Percentiles rank a stretch among this genome's conserved stretches.
These are phyloP conservation scores for Quercus variabilis DNA, from an alignment of 306 rosid species.

Conservation along the genomic window DNA sequence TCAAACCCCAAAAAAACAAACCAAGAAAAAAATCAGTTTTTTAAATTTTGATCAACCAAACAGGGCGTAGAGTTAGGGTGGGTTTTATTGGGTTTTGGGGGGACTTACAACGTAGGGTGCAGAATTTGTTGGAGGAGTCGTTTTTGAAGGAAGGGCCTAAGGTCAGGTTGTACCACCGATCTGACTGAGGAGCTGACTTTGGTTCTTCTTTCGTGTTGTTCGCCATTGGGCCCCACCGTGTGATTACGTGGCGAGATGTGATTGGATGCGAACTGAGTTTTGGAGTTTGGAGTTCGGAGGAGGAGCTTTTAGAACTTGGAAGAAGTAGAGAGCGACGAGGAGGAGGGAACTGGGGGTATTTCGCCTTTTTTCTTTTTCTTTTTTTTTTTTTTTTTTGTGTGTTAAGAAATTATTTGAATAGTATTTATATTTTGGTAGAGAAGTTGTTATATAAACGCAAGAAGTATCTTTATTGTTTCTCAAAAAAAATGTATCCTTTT, in stretches of 20 bases:
- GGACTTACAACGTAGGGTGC: slow-evolving; percentile 87
- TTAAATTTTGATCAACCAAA: slow-evolving; percentile 3
- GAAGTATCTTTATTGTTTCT: too few species aligned
- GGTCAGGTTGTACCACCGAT: slow-evolving; percentile 78
- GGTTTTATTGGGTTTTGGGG: too few species aligned
- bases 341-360: too few species aligned
- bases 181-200: slow-evolving; percentile 68
- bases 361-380: too few species aligned
- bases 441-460: too few species aligned
- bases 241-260: slow-evolving; percentile 20
- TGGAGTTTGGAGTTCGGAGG: background rate
- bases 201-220: slow-evolving; percentile 84
- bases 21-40: too few species aligned
- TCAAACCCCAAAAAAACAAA: background rate
- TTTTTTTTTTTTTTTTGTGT: too few species aligned
- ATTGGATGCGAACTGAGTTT: background rate
- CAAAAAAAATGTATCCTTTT: too few species aligned
- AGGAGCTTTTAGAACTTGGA: background rate
- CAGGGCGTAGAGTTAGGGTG: background rate
- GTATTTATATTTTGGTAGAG: too few species aligned
- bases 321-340: too few species aligned
- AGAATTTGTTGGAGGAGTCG: slow-evolving; percentile 72
- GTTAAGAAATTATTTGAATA: too few species aligned
- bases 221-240: slow-evolving; percentile 40
- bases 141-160: slow-evolving; percentile 83